Percentiles rank a stretch among this genome's conserved stretches.
Conservation (phyloP, 306 rosid genomes). For the Delonix regia region DNA sequence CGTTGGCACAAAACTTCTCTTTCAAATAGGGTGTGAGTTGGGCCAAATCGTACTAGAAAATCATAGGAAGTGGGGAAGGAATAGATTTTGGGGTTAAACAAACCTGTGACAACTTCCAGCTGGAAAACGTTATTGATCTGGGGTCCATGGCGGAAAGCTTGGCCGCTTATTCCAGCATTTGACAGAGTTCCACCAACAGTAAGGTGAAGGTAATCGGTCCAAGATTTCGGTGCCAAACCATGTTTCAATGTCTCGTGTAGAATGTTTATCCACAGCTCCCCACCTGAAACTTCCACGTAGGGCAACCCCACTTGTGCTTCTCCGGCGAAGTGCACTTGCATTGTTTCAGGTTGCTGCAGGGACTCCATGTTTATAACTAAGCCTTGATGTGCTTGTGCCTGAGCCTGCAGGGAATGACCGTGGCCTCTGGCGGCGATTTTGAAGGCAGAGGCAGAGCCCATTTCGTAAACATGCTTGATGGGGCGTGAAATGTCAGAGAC, state of each 20-base stretch:
- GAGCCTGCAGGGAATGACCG: slow-evolving; percentile 88
- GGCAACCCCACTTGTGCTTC: slow-evolving; percentile 40
- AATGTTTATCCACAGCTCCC: slow-evolving; percentile 92
- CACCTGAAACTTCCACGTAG: slow-evolving; percentile 87
- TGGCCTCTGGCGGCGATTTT: slow-evolving; percentile 95
- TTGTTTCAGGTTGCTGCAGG: slow-evolving; percentile 45
- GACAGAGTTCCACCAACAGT: slow-evolving; percentile 97
- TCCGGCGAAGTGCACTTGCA: slow-evolving; percentile 51
- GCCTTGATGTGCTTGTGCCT: slow-evolving; percentile 79
- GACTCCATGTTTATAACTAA: slow-evolving; percentile 85
- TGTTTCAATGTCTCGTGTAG: slow-evolving; percentile 79
- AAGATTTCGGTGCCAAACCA: slow-evolving; percentile 93
- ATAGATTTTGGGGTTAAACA: slow-evolving; percentile 17
- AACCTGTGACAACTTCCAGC: slow-evolving; percentile 93
- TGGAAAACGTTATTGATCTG: slow-evolving; percentile 81
- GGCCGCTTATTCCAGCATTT: slow-evolving; percentile 94
- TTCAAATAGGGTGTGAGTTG: neutral
- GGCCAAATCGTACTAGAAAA: slow-evolving; percentile 14
- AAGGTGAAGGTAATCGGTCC: slow-evolving; percentile 97
- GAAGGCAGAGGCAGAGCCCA: slow-evolving; percentile 61
- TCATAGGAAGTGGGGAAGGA: slow-evolving; percentile 3
- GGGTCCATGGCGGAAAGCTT: slow-evolving; percentile 95
- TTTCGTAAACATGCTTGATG: slow-evolving; percentile 54
- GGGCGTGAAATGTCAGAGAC: slow-evolving; percentile 70
- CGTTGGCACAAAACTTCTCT: neutral